A percentile compares a stretch with the other conserved stretches of the same genome.
phyloP scores from a whole-genome alignment of 495 filamentous ascomycete genomes.

The Neurospora sp. region DNA sequence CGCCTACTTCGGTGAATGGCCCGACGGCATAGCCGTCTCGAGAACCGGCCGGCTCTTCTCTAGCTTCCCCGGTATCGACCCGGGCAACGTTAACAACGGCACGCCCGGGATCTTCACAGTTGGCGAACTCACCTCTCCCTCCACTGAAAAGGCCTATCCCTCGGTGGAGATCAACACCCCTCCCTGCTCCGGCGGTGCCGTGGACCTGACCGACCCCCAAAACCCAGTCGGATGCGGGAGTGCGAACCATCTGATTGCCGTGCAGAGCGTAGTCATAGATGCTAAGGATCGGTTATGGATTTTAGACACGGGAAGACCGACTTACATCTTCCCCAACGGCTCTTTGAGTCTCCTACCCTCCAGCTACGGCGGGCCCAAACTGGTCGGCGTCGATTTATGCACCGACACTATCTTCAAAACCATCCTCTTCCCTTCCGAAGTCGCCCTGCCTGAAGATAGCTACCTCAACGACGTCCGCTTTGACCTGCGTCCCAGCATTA shows the following conservation, averaged over 20 bases:
- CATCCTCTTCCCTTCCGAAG: neutral
- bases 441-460: neutral
- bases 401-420: neutral
- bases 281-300: neutral
- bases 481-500: neutral
- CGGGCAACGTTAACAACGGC: neutral
- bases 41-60: neutral
- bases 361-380: neutral
- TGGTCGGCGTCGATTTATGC: neutral
- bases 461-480: neutral
- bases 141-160: neutral
- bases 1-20: neutral
- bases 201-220: neutral
- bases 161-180: neutral
- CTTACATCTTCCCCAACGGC: neutral
- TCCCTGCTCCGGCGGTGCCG: neutral
- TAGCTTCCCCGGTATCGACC: neutral
- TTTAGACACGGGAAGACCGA: neutral
- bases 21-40: neutral
- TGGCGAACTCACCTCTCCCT: neutral
- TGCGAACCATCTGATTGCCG: neutral
- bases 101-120: neutral
- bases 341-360: accelerated
- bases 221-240: neutral
- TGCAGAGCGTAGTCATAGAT: neutral